Evolutionary conservation across 1,284 basidiomycete species (phyloP).

Genomic region (Cutaneotrichosporon dermatis): DNA sequence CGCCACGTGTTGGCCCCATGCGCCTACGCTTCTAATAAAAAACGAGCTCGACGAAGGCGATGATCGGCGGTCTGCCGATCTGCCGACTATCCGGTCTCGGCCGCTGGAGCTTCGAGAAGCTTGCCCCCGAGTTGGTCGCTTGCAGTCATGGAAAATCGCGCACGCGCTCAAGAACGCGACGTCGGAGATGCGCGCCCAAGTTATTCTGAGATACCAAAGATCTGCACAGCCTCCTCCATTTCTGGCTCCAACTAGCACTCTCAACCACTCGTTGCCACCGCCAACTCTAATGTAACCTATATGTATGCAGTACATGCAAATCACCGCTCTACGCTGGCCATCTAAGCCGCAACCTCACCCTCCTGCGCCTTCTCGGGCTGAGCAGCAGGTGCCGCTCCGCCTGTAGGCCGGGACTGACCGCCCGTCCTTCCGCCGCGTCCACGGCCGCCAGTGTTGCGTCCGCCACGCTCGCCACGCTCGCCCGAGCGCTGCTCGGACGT

Average conservation of each 20-base stretch:
- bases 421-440: slow-evolving; percentile 28
- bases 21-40: background rate
- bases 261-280: background rate
- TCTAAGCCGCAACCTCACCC: slow-evolving; percentile 18
- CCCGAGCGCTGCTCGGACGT: slow-evolving; percentile 23
- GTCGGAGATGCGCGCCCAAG: background rate
- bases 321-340: slow-evolving; percentile 3
- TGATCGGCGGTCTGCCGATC: background rate
- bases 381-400: slow-evolving; percentile 4
- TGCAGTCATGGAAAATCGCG: background rate
- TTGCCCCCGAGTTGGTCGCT: background rate
- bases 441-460: slow-evolving; percentile 28
- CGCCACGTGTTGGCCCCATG: background rate
- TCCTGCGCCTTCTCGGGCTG: slow-evolving; percentile 12
- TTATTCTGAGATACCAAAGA: no score
- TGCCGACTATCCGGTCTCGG: no score
- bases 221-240: no score
- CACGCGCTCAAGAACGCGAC: background rate
- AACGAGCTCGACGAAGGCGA: background rate
- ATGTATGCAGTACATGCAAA: slow-evolving; percentile 23
- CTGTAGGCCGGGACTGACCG: slow-evolving; percentile 15
- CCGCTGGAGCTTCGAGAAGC: background rate
- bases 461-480: slow-evolving; percentile 31
- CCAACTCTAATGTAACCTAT: background rate
- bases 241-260: no score